Evolutionary conservation across 2,329 filamentous ascomycete species (phyloP), one percentile per base, ranked within the genome.

Genomic region (Alternaria novae-zelandiae): DNA sequence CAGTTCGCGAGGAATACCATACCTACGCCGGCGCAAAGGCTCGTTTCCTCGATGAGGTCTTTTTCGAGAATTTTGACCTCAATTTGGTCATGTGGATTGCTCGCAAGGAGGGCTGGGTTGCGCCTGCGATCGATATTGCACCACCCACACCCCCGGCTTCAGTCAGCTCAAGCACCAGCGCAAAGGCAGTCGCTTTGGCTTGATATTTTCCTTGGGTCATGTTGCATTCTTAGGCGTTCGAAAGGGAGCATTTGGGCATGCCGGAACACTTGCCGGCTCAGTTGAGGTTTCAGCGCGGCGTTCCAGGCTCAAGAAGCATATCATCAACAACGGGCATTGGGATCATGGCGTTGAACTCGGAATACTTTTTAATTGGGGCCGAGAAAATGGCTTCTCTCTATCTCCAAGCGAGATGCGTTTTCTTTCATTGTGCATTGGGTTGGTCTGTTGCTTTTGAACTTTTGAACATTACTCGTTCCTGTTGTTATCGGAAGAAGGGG

Each of bases 1-100:
- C 83, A 15, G 87, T 92, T 36, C 79, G 96, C 36, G 84, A 88
- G 54, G 94, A 97, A 79, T 97, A 97, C 82, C 83, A 85, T 66
- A 82, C 83, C 1, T 94, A 89, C 70, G 83, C 86, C 0, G 78
- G 76, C 36, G 80, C 81, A 0, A 88, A 88, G 64, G 80, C 83
- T 15, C 83, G 86, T 28, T 74, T 79, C 17, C 78, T 81, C 21
- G 83, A 85, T 63, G 79, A 83, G 55, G 73, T 76, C 2, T 82
- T 84, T 71, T 84, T 85, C 65, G 76, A 79, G 51, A 69, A 73
- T 25, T 84, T 83, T 69, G 80, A 84, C 64, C 75, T 82, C 41
- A 78, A 79, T 32, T 70, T 74, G 4, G 74, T 84, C 53, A 76
- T 81, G 65, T 80, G 79, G 78, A 71, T 76, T 47, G 79, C 78